Base-by-base conservation (phyloP, 2,329 filamentous ascomycete species). In the Neonectria coccinea region DNA sequence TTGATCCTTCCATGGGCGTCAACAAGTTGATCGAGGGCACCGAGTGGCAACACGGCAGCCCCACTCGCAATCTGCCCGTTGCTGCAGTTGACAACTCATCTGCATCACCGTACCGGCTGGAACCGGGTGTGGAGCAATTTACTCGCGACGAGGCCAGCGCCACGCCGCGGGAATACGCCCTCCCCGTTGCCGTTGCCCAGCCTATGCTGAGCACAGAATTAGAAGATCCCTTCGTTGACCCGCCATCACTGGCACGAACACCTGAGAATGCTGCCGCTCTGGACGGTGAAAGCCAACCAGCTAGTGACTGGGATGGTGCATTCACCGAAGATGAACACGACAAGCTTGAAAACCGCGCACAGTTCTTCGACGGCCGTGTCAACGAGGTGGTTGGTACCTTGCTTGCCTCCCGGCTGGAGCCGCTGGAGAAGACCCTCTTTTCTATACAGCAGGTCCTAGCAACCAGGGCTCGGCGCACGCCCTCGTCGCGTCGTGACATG, bases 301-400 rank as follows among this genome's bases (percentile, higher is more conserved):
- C 89, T 64, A 97, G 94, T 76, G 95, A 98, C 77, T 99, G 96
- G 96, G 94, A 97, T 74, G 91, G 91, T 75, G 89, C 91, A 51
- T 90, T 97, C 66, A 91, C 91, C 10, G 92, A 93, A 18, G 90
- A 91, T 36, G 92, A 97, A 73, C 93, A 97, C 63, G 88, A 89
- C 55, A 97, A 97, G 79, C 83, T 98, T 60, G 89, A 92, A 68
- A 89, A 90, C 57, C 89, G 94, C 52, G 92, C 92, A 67, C 87
- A 89, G 51, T 98, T 97, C 85, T 97, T 98, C 74, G 94, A 98
- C 74, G 91, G 89, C 51, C 94, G 92, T 74, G 92, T 99, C 67
- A 94, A 97, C 75, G 89, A 93, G 55, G 81, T 98, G 68, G 92
- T 99, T 68, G 92, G 92, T 56, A 88, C 87, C 52, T 84, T 96